Evolutionary conservation across 148 eudicot genomes (phyloP), one percentile per base, ranked within the genome.

Genomic region (Fallopia convolvulus): DNA sequence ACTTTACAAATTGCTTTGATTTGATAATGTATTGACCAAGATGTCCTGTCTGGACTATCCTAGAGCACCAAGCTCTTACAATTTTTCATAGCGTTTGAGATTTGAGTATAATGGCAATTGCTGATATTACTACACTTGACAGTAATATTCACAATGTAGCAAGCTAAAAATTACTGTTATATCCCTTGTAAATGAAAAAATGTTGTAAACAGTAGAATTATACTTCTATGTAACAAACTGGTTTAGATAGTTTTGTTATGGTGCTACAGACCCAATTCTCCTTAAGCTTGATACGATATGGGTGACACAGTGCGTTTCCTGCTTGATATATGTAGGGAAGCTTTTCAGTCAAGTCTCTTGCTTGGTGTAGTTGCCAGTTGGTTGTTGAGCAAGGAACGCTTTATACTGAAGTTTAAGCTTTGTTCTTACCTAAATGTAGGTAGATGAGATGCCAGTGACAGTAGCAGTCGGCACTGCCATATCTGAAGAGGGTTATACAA

Each of bases 361-460:
- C 42, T 68, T 49, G 33, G 42, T 6, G 58, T 66, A 30, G 1
- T n/a, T n/a, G n/a, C n/a, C n/a, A n/a, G n/a, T n/a, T 36, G 42
- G 20, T 36, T 33, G 72, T 66, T 36, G 20, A 26, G 72, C 44
- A 66, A 36, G 44, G 41, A 66, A 13, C 11, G 14, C 44, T 66
- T 14, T 32, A 66, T 17, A 36, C 72, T 66, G 44, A 66, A 36
- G 20, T 17, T 33, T 8, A 15, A 66, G 44, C 72, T 56, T 55
- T 48, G 46, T 21, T 40, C 47, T 60, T 36, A 21, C 47, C 55
- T 70, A 52, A 73, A 42, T 82, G 81, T 82, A 90, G 94, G 91
- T 90, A 47, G 80, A 79, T 80, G 85, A 85, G 73, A 88, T 88
- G 91, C 94, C 94, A 49, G n/a, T 90, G 72, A 90, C 94, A 77